Evolutionary conservation across 2,329 filamentous ascomycete genomes (phyloP).

Genomic region (Microdochium trichocladiopsis): DNA sequence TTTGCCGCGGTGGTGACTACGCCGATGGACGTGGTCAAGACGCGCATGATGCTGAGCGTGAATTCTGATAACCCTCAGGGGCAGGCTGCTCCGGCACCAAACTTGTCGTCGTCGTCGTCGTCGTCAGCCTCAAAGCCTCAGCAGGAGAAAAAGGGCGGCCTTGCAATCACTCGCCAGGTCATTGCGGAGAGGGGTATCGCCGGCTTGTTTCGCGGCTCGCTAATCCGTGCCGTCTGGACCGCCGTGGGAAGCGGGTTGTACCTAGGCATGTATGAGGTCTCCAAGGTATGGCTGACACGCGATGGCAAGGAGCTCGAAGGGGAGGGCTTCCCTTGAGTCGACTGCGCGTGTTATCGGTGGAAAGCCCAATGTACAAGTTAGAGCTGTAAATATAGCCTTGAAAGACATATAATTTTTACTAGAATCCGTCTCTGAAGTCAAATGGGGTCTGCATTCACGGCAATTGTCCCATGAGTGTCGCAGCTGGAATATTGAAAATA

Average conservation of each 20-base stretch:
- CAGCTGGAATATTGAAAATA: too few relatives aligned
- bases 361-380: too few relatives aligned
- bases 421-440: too few relatives aligned
- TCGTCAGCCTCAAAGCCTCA: slow-evolving; percentile 15
- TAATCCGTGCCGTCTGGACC: slow-evolving; percentile 72
- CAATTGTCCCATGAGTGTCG: too few relatives aligned
- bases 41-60: slow-evolving; percentile 76
- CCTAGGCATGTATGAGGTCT: slow-evolving; percentile 78
- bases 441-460: too few relatives aligned
- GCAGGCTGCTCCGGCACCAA: too few relatives aligned
- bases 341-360: too few relatives aligned
- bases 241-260: slow-evolving; percentile 78
- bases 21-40: slow-evolving; percentile 85
- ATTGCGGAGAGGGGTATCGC: slow-evolving; percentile 58
- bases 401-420: too few relatives aligned
- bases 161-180: slow-evolving; percentile 59
- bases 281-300: slow-evolving; percentile 54
- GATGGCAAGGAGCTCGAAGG: slow-evolving; percentile 29
- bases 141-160: slow-evolving; percentile 32
- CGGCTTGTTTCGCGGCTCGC: slow-evolving; percentile 72
- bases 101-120: slow-evolving; percentile 17
- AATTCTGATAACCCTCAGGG: too few relatives aligned
- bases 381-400: too few relatives aligned
- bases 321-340: slow-evolving; percentile 12
- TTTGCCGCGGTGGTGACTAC: slow-evolving; percentile 78